Conservation (phyloP, 352 stramenopile genomes). For the Globisporangium solare region DNA sequence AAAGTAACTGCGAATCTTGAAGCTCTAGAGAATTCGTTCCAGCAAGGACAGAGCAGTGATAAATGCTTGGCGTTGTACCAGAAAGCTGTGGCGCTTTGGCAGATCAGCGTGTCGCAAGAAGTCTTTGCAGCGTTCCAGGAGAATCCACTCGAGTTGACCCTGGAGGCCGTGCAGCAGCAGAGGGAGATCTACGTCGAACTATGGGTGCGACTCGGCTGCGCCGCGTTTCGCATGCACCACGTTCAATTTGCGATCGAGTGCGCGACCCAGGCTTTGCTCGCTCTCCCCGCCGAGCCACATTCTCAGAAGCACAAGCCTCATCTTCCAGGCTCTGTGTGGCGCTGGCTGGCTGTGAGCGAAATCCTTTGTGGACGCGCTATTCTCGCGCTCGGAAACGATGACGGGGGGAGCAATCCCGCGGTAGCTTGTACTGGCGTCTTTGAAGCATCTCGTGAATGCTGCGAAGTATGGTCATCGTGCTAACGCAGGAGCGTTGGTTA, state of each 20-base stretch:
- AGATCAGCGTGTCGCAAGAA: slow-evolving; percentile 24
- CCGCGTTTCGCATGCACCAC: slow-evolving; percentile 47
- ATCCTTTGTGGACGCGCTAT: slow-evolving; percentile 51
- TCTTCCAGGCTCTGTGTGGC: slow-evolving; percentile 29
- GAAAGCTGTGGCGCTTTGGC: slow-evolving; percentile 53
- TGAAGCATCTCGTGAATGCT: slow-evolving; percentile 53
- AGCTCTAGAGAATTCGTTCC: slow-evolving; percentile 38
- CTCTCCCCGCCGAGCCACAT: slow-evolving; percentile 11
- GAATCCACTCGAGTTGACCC: slow-evolving; percentile 10
- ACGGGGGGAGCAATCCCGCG: slow-evolving; percentile 23
- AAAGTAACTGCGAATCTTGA: slow-evolving; percentile 53
- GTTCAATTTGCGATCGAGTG: slow-evolving; percentile 52
- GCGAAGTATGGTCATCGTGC: slow-evolving; percentile 34
- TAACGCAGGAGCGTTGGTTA: slow-evolving; percentile 19
- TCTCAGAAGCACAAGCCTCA: slow-evolving; percentile 2
- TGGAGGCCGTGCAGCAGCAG: slow-evolving; percentile 58
- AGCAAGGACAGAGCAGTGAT: slow-evolving; percentile 30
- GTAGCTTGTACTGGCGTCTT: slow-evolving; percentile 42
- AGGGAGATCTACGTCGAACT: slow-evolving; percentile 65
- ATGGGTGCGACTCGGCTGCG: slow-evolving; percentile 62
- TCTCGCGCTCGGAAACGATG: slow-evolving; percentile 36
- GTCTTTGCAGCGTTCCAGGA: slow-evolving; percentile 26
- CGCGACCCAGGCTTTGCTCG: slow-evolving; percentile 30
- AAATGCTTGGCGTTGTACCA: slow-evolving; percentile 52
- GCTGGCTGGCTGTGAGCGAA: slow-evolving; percentile 69